A percentile compares a stretch with the other conserved stretches of the same genome.
Evolutionary conservation across 768 basidiomycete species (phyloP).

Genomic region (Lactarius sanguifluus): DNA sequence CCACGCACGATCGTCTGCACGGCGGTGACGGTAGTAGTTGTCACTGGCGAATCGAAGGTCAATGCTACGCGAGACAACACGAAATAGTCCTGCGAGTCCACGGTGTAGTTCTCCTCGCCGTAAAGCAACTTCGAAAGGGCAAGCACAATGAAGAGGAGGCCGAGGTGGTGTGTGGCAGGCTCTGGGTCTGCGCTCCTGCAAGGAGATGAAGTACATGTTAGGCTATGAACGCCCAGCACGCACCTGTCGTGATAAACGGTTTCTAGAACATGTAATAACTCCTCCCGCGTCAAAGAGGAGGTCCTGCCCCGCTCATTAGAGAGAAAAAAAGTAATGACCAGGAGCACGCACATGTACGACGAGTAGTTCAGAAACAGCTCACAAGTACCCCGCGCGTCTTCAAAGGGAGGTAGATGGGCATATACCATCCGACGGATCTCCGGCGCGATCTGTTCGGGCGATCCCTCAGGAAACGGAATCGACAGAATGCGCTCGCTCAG

Average conservation of each 20-base stretch:
- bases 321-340: not conserved
- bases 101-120: slow-evolving; percentile 47
- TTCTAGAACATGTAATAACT: slow-evolving; percentile 56
- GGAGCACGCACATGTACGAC: slow-evolving; percentile 45
- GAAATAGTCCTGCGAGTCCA: slow-evolving; percentile 62
- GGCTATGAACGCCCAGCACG: not conserved
- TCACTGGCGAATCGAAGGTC: slow-evolving; percentile 46
- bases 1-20: slow-evolving; percentile 57
- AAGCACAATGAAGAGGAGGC: slow-evolving; percentile 65
- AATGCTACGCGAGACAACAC: slow-evolving; percentile 56
- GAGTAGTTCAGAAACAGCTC: slow-evolving; percentile 65
- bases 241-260: slow-evolving; percentile 56
- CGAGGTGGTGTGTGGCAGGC: slow-evolving; percentile 51
- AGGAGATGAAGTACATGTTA: not conserved
- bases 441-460: slow-evolving; percentile 22
- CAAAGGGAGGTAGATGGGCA: slow-evolving; percentile 50
- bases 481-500: slow-evolving; percentile 26
- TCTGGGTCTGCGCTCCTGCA: slow-evolving; percentile 42
- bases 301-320: slow-evolving; percentile 42
- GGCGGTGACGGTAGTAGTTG: slow-evolving; percentile 52
- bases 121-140: slow-evolving; percentile 67
- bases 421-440: slow-evolving; percentile 46
- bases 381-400: slow-evolving; percentile 59
- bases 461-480: slow-evolving; percentile 28
- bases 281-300: slow-evolving; percentile 50